Evolutionary conservation across 495 filamentous ascomycete species (phyloP).

Genomic region (Talaromyces adpressus): DNA sequence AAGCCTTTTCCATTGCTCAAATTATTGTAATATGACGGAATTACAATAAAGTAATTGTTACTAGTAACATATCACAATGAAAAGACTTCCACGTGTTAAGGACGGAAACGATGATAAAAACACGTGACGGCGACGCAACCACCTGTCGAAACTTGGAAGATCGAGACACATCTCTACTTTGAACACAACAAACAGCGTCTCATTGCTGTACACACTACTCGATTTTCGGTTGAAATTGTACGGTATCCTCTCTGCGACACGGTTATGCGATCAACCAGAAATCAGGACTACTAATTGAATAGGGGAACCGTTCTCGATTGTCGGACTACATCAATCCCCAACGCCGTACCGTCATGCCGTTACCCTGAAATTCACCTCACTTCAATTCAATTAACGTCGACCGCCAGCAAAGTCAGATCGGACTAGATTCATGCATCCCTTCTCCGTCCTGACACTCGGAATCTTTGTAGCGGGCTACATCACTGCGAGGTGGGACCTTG

Average conservation of each 20-base stretch:
- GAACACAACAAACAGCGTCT: not conserved
- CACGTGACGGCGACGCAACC: not conserved
- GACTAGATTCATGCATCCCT: slow-evolving; percentile 80
- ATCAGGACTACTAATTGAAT: not conserved
- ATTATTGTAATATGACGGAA: not conserved
- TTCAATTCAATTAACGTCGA: not conserved
- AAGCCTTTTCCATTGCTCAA: not conserved
- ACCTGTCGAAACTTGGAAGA: not conserved
- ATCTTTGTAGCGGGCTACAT: slow-evolving; percentile 99
- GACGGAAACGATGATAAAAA: not conserved
- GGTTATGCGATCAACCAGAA: not conserved
- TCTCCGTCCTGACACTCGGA: slow-evolving; percentile 84
- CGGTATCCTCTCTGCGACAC: not conserved
- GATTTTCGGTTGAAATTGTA: not conserved
- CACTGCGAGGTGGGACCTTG: slow-evolving; percentile 96
- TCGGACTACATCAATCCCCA: not conserved
- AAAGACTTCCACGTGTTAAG: not conserved
- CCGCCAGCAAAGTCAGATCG: not conserved
- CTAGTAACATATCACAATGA: not conserved
- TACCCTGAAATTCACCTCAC: not conserved
- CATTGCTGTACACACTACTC: not conserved
- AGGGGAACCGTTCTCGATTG: not conserved
- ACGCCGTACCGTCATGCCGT: not conserved
- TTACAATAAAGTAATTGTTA: not conserved
- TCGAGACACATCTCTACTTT: not conserved